Percentiles rank a stretch among this genome's conserved stretches.
phyloP scores from a whole-genome alignment of 2,329 filamentous ascomycete genomes.

The Aspergillus sp. region DNA sequence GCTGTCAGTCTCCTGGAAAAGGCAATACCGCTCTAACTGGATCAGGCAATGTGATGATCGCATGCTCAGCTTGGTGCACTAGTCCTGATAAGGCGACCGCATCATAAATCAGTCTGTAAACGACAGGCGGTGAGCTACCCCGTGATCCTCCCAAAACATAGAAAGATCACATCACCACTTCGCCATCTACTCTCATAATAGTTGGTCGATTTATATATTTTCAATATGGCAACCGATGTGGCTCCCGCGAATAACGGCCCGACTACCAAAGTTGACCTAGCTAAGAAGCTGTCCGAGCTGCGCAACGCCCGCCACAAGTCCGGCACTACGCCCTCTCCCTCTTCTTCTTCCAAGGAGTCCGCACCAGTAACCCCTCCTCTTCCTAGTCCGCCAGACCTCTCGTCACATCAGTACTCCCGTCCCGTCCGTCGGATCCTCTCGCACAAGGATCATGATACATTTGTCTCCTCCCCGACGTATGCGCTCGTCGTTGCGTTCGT shows the following conservation, averaged over 20 bases:
- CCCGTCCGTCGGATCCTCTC: slow-evolving; percentile 78
- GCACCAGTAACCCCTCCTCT: slow-evolving; percentile 68
- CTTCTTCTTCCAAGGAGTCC: slow-evolving; percentile 38
- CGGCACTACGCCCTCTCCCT: slow-evolving; percentile 5
- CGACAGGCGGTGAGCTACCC: not conserved
- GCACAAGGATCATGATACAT: slow-evolving; percentile 68
- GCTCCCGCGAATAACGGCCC: slow-evolving; percentile 4
- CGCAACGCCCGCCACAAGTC: slow-evolving; percentile 28
- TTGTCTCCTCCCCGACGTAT: slow-evolving; percentile 68
- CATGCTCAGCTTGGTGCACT: slow-evolving; percentile 3
- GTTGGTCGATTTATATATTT: slow-evolving; percentile 4
- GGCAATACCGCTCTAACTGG: slow-evolving; percentile 2
- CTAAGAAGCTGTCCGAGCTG: slow-evolving; percentile 33
- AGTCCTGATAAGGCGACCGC: slow-evolving; percentile 2
- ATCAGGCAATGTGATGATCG: slow-evolving; percentile 4
- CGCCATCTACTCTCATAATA: not conserved
- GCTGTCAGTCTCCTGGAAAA: not conserved
- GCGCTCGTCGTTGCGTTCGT: slow-evolving; percentile 73
- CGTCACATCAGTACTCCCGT: slow-evolving; percentile 52
- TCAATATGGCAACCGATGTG: not conserved
- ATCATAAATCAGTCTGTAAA: not conserved
- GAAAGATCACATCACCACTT: not conserved
- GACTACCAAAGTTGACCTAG: slow-evolving; percentile 27
- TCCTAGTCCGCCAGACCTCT: slow-evolving; percentile 56
- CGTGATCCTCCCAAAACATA: no score